Evolutionary conservation across 805 yeast genomes (phyloP), one percentile per base, ranked within the genome.

Genomic region (Alloascoidea africana): DNA sequence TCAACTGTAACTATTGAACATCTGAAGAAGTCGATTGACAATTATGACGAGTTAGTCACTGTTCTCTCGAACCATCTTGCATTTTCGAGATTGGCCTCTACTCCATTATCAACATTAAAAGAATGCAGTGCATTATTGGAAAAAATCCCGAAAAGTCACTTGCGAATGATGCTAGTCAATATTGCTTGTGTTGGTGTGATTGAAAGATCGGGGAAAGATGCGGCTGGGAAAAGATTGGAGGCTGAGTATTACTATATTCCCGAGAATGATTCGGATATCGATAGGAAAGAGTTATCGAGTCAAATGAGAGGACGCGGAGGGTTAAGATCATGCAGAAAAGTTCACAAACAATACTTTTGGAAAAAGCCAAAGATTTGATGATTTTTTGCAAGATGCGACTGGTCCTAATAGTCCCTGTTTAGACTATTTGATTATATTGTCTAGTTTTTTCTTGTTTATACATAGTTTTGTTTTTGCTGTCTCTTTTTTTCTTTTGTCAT

Each of bases 151-250:
- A 39, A 37, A 33, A 44, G 43, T 18, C 63, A 63, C 40, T 55
- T 73, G 11, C 62, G 70, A 34, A 52, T 53, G 14, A 50, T 73
- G 4, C 62, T 76, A 34, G 56, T 59, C 37, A 52, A 55, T 34
- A 59, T 73, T 30, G 48, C 56, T 3, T 79, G 89, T 49, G 68
- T 89, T 41, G 97, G 97, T n/a, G 79, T 81, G 6, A 87, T 91
- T 42, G 71, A 74, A 50, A 78, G 97, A 55, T 66, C 70, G 41
- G 96, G 96, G 36, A 87, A 86, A 55, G 98, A 91, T 57, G 96
- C 97, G 2, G 93, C 96, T 2, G 98, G 97, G 6, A 85, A 86
- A 55, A 83, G 82, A 3, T 64, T 91, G 43, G 97, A 89, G 46
- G 94, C 85, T 54, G 96, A 91, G 54, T 91, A 84, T 52, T 91